Conservation (phyloP, 1,284 basidiomycete species). For the Cryptococcus hybrid region DNA sequence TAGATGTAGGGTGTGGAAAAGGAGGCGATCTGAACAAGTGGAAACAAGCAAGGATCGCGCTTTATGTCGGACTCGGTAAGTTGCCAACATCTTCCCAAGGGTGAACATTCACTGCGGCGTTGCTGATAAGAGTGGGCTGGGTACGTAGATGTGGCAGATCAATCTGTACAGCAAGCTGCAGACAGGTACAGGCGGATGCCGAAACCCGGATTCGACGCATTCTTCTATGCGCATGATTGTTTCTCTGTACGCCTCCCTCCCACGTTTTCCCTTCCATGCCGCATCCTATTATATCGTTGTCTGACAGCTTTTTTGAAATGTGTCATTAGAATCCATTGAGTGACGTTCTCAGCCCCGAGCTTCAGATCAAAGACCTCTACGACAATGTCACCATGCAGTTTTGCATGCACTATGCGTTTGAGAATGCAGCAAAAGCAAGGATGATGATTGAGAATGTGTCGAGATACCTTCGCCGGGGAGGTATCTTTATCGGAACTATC, state of each 20-base stretch:
- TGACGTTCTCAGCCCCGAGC: conserved; percentile 63
- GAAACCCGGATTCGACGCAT: conserved; percentile 64
- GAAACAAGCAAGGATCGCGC: conserved; percentile 77
- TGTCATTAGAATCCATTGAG: conserved; percentile 59
- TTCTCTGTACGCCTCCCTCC: conserved; percentile 57
- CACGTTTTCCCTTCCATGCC: neutral
- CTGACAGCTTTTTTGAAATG: neutral
- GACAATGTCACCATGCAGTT: conserved; percentile 98
- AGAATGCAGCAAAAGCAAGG: conserved; percentile 72
- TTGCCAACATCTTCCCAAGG: conserved; percentile 9
- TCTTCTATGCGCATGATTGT: conserved; percentile 86
- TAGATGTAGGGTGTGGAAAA: conserved; percentile 98
- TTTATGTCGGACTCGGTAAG: conserved; percentile 80
- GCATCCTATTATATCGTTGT: neutral
- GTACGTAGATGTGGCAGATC: conserved; percentile 62
- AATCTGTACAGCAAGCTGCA: conserved; percentile 88
- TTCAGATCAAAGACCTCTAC: conserved; percentile 59
- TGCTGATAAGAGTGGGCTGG: no score
- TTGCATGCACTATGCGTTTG: conserved; percentile 99
- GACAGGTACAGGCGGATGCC: conserved; percentile 61
- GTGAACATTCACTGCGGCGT: no score
- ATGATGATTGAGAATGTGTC: conserved; percentile 93
- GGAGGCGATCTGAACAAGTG: conserved; percentile 97
- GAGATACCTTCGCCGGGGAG: conserved; percentile 73
- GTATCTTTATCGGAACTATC: conserved; percentile 90